A percentile compares a stretch with the other conserved stretches of the same genome.
Conservation (phyloP, 768 basidiomycete species). For the Artomyces pyxidatus region DNA sequence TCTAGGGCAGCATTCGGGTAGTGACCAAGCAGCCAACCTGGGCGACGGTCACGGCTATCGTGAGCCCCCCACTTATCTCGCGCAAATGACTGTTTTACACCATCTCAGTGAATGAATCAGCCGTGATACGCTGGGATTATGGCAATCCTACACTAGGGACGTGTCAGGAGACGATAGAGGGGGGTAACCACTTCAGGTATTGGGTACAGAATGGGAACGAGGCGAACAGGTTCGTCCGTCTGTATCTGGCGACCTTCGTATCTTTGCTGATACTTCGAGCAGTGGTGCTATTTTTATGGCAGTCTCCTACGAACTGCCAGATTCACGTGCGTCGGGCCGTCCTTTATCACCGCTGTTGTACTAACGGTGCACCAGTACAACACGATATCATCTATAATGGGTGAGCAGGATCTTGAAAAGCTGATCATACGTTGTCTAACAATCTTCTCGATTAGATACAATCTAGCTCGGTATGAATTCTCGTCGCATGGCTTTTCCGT, state of each 20-base stretch:
- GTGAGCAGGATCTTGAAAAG: constrained; percentile 24
- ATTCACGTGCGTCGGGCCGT: constrained; percentile 40
- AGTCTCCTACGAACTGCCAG: constrained; percentile 62
- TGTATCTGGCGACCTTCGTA: background rate
- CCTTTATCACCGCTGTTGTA: too few species aligned
- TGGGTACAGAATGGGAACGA: constrained; percentile 70
- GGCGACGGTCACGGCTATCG: constrained; percentile 76
- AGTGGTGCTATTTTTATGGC: constrained; percentile 75
- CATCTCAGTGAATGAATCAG: constrained; percentile 69
- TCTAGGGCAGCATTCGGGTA: constrained; percentile 71
- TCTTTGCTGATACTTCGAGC: background rate
- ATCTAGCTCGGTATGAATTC: constrained; percentile 53
- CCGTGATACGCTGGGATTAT: constrained; percentile 82
- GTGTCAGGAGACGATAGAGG: constrained; percentile 77
- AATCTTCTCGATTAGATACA: constrained; percentile 39
- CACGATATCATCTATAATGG: constrained; percentile 75
- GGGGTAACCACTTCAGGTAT: constrained; percentile 85
- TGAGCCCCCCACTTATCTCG: too few species aligned
- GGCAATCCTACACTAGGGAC: constrained; percentile 74
- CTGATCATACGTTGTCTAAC: constrained; percentile 2
- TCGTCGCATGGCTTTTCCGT: background rate
- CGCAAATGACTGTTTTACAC: too few species aligned
- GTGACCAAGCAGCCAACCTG: constrained; percentile 62
- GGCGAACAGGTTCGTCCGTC: constrained; percentile 47
- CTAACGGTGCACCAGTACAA: constrained; percentile 33